phyloP scores from a whole-genome alignment of 331 rosid species.

The Erythrophleum ivorense region DNA sequence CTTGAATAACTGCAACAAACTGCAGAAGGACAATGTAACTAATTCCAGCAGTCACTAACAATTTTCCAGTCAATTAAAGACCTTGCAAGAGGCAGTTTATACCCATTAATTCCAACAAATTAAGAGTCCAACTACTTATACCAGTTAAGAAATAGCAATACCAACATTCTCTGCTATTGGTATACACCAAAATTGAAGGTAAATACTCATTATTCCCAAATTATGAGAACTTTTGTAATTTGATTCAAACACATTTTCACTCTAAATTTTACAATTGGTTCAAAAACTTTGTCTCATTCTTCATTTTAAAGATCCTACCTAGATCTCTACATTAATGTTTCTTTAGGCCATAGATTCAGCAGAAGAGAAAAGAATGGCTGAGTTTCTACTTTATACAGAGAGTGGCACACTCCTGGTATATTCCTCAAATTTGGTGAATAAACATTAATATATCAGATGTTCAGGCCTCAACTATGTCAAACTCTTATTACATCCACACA shows the following conservation, averaged over 20 bases:
- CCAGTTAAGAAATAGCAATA: conserved; percentile 19
- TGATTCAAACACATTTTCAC: conserved; percentile 7
- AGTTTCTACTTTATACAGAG: background rate
- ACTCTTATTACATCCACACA: conserved; percentile 7
- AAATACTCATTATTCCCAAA: conserved; percentile 7
- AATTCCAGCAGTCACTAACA: conserved; percentile 38
- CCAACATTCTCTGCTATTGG: conserved; percentile 8
- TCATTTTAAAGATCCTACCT: conserved; percentile 9
- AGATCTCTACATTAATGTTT: background rate
- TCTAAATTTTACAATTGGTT: conserved; percentile 3
- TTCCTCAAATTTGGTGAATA: conserved; percentile 8
- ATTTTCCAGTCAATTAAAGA: conserved; percentile 4
- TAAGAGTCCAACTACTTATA: conserved; percentile 30
- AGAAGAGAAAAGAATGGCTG: background rate
- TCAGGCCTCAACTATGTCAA: conserved; percentile 23
- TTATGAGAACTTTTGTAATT: background rate
- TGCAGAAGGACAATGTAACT: conserved; percentile 40
- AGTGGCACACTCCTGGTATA: conserved; percentile 7
- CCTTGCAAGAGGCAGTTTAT: conserved; percentile 5
- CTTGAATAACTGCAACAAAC: conserved; percentile 87
- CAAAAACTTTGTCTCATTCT: conserved; percentile 15
- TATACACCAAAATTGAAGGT: conserved; percentile 18
- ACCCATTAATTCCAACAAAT: conserved; percentile 20
- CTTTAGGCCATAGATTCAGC: background rate
- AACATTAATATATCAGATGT: conserved; percentile 3